Evolutionary conservation across 768 basidiomycete species (phyloP).

Genomic region (Clavaria fumosa): DNA sequence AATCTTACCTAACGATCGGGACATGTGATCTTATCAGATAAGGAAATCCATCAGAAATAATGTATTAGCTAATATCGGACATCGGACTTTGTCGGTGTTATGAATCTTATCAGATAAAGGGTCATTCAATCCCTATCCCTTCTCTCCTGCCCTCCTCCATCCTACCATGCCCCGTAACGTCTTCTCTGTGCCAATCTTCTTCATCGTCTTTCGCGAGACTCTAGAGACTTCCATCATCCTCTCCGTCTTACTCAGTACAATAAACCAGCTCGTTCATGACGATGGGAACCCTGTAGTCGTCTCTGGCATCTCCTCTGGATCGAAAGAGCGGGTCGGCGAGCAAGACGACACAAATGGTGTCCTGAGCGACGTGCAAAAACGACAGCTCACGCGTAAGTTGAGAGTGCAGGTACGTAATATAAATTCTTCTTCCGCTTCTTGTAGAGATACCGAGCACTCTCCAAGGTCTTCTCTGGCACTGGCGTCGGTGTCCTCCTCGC

Average conservation of each 20-base stretch:
- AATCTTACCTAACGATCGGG: slow-evolving; percentile 4
- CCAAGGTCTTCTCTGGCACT: slow-evolving; percentile 65
- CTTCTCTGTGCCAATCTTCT: slow-evolving; percentile 88
- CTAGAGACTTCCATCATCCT: slow-evolving; percentile 88
- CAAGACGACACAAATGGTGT: slow-evolving; percentile 5
- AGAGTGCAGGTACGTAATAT: slow-evolving; percentile 53
- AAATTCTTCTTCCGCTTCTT: neutral
- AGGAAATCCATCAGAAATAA: too few relatives aligned
- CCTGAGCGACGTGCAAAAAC: slow-evolving; percentile 3
- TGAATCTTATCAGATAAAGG: slow-evolving; percentile 6
- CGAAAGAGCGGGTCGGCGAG: neutral
- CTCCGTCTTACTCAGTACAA: slow-evolving; percentile 79
- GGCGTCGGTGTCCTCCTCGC: slow-evolving; percentile 63
- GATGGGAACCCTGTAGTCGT: slow-evolving; percentile 14
- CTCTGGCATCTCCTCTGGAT: neutral
- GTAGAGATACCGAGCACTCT: neutral
- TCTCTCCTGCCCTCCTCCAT: slow-evolving; percentile 7
- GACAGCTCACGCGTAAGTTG: slow-evolving; percentile 43
- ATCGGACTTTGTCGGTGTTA: slow-evolving; percentile 1
- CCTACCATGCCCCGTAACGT: slow-evolving; percentile 48
- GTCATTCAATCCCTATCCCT: too few relatives aligned
- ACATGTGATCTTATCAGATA: slow-evolving; percentile 11
- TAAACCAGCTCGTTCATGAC: slow-evolving; percentile 63
- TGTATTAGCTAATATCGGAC: too few relatives aligned
- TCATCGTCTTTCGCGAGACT: slow-evolving; percentile 92